Evolutionary conservation across 768 basidiomycete genomes (phyloP).

Genomic region (Asterophora lycoperdoides): DNA sequence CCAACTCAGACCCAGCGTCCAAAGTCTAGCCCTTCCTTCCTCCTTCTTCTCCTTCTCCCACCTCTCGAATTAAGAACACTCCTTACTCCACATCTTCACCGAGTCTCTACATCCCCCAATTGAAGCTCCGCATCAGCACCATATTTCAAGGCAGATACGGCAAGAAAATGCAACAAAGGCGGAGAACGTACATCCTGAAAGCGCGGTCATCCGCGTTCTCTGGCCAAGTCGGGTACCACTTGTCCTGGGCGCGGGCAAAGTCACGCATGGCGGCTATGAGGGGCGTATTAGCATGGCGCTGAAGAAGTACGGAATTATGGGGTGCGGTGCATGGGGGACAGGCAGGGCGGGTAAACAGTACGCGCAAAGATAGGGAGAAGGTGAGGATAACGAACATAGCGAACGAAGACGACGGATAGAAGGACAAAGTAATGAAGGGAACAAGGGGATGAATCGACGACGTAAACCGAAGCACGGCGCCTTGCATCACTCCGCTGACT

Average conservation of each 20-base stretch:
- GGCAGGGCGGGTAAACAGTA: neutral
- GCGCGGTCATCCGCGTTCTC: constrained; percentile 50
- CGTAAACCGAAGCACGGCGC: neutral
- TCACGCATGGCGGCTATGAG: constrained; percentile 59
- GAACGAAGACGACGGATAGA: too few species aligned
- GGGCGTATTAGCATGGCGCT: neutral
- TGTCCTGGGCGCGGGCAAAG: constrained; percentile 54
- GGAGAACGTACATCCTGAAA: constrained; percentile 59
- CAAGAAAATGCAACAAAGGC: constrained; percentile 3
- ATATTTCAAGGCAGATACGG: constrained; percentile 19
- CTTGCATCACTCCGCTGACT: too few species aligned
- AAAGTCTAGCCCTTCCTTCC: too few species aligned
- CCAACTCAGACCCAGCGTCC: too few species aligned
- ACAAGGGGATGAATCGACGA: neutral
- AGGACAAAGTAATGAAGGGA: too few species aligned
- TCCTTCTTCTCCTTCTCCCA: neutral
- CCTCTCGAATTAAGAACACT: too few species aligned
- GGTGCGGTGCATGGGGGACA: neutral
- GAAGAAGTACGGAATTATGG: too few species aligned
- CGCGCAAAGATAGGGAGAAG: neutral
- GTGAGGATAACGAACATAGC: neutral
- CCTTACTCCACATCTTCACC: constrained; percentile 23
- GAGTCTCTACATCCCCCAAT: constrained; percentile 9
- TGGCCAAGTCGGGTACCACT: constrained; percentile 75
- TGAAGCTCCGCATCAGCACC: neutral